These are phyloP conservation scores for Sicyos edulis DNA, from an alignment of 306 rosid species.

Conservation along the genomic window DNA sequence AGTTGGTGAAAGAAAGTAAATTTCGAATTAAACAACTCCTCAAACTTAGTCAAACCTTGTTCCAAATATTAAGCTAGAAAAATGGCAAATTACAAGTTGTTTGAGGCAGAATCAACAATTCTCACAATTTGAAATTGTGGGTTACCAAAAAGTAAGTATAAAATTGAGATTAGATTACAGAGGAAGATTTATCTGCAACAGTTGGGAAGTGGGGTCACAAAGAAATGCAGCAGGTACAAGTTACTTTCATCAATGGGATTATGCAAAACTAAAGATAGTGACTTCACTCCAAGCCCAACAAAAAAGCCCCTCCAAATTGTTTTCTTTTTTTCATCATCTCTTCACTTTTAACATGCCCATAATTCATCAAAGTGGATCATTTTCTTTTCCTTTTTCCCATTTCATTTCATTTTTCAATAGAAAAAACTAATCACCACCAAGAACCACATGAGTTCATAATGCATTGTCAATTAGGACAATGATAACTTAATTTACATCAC, in stretches of 20 bases:
- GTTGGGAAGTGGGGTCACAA: neutral
- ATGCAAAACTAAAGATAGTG: constrained; percentile 2
- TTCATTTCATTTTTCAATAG: neutral
- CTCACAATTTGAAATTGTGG: constrained; percentile 8
- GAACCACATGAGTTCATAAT: neutral
- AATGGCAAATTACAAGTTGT: neutral
- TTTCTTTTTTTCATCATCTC: neutral
- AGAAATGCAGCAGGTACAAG: constrained; percentile 14
- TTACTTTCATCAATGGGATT: constrained; percentile 16
- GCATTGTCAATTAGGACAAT: neutral
- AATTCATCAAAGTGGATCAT: neutral
- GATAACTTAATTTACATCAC: neutral
- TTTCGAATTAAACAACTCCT: neutral
- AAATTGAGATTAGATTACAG: neutral
- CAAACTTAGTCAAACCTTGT: neutral
- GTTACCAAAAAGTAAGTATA: neutral
- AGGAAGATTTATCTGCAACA: neutral
- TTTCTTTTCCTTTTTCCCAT: neutral
- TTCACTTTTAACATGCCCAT: constrained; percentile 1
- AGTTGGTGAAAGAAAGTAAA: constrained; percentile 2
- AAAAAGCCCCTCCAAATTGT: constrained; percentile 11
- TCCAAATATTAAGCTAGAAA: neutral
- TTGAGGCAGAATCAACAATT: neutral
- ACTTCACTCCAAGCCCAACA: constrained; percentile 21
- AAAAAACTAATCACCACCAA: neutral